phyloP scores from a whole-genome alignment of 1,284 basidiomycete genomes.

The Tylopilus orsonianus region DNA sequence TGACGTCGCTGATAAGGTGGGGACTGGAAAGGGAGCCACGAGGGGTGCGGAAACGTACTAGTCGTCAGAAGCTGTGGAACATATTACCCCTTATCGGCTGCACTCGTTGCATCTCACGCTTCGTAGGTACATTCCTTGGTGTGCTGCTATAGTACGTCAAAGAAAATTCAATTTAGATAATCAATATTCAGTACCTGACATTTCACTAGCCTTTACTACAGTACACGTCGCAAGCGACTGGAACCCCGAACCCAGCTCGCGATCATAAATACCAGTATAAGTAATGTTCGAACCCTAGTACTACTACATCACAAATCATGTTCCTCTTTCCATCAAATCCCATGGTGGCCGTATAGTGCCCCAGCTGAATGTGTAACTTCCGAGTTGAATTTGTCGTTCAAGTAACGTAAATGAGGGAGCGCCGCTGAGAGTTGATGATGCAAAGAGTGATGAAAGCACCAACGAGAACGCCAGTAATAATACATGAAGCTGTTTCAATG shows the following conservation, averaged over 20 bases:
- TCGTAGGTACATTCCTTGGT: no score
- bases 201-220: conserved; percentile 1
- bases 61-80: conserved; percentile 36
- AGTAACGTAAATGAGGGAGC: conserved; percentile 45
- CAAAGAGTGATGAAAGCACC: conserved; percentile 54
- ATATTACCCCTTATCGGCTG: conserved; percentile 35
- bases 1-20: conserved; percentile 38
- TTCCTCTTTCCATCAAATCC: conserved; percentile 4
- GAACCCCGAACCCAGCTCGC: conserved; percentile 12
- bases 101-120: conserved; percentile 28
- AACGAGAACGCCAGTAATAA: conserved; percentile 54
- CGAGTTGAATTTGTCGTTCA: conserved; percentile 8
- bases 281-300: conserved; percentile 17
- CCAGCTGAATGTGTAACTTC: background rate
- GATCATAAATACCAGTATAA: conserved; percentile 32
- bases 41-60: conserved; percentile 36
- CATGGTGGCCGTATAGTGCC: background rate
- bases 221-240: conserved; percentile 4
- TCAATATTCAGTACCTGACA: background rate
- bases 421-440: conserved; percentile 49
- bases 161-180: background rate
- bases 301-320: conserved; percentile 17
- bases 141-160: background rate
- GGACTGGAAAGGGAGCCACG: conserved; percentile 45
- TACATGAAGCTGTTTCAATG: conserved; percentile 47